A percentile compares a stretch with the other conserved stretches of the same genome.
phyloP scores from a whole-genome alignment of 2,329 filamentous ascomycete genomes.

The Erysiphe neolycopersici region DNA sequence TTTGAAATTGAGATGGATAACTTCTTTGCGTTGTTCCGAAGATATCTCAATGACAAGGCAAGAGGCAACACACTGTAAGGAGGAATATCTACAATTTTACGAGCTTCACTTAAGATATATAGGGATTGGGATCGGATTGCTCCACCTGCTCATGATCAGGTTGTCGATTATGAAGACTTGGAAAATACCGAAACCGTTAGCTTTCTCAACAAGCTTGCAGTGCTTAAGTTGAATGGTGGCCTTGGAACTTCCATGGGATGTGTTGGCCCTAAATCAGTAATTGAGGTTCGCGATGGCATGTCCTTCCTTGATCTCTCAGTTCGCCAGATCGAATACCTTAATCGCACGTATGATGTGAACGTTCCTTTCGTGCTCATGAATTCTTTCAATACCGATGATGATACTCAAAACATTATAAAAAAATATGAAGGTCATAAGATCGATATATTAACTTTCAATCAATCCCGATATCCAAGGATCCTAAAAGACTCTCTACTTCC shows the following conservation, averaged over 20 bases:
- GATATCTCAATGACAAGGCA: slow-evolving; percentile 96
- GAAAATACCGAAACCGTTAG: slow-evolving; percentile 72
- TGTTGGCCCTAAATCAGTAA: slow-evolving; percentile 96
- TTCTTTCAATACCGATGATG: slow-evolving; percentile 98
- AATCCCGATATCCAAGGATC: slow-evolving; percentile 93
- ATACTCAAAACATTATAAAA: slow-evolving; percentile 98
- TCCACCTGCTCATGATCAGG: slow-evolving; percentile 76
- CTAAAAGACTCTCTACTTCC: slow-evolving; percentile 95
- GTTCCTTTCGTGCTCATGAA: slow-evolving; percentile 99
- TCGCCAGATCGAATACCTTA: slow-evolving; percentile 95
- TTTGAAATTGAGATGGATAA: slow-evolving; percentile 99
- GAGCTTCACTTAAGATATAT: slow-evolving; percentile 7
- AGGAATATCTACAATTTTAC: neutral
- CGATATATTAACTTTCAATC: slow-evolving; percentile 98
- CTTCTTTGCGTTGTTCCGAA: slow-evolving; percentile 96
- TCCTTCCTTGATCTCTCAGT: slow-evolving; percentile 98
- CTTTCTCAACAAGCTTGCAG: slow-evolving; percentile 91
- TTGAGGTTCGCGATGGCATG: slow-evolving; percentile 98
- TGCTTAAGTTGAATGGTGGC: slow-evolving; percentile 97
- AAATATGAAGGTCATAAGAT: slow-evolving; percentile 99
- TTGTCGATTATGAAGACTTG: slow-evolving; percentile 81
- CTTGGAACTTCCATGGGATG: slow-evolving; percentile 99
- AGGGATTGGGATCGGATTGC: slow-evolving; percentile 94
- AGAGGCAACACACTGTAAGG: slow-evolving; percentile 77
- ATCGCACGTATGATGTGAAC: slow-evolving; percentile 91